Conservation (phyloP, 352 stramenopile species). For the Globisporangium apiculatum region DNA sequence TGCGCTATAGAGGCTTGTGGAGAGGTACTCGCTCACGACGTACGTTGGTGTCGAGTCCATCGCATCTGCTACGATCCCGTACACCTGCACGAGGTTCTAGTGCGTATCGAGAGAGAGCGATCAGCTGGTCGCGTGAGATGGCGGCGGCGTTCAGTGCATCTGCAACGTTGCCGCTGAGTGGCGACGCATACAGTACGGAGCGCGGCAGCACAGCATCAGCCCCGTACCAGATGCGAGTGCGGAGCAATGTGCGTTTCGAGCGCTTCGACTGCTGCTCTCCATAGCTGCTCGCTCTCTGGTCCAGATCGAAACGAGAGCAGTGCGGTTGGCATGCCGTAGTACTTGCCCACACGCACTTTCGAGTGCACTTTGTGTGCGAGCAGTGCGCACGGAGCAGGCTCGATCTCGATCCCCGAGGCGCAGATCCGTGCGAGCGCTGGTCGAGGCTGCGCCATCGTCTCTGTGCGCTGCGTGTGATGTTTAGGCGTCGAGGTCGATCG, state of each 20-base stretch:
- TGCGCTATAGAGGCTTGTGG: slow-evolving; percentile 45
- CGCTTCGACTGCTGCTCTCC: slow-evolving; percentile 18
- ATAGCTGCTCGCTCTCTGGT: slow-evolving; percentile 27
- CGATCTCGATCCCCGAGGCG: slow-evolving; percentile 12
- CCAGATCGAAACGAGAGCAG: slow-evolving; percentile 32
- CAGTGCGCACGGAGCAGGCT: slow-evolving; percentile 2
- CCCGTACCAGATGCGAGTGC: slow-evolving; percentile 32
- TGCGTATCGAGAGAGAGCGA: background rate
- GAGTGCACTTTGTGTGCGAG: slow-evolving; percentile 18
- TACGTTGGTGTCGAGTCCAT: background rate
- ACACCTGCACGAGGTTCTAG: slow-evolving; percentile 37
- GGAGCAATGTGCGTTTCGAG: slow-evolving; percentile 21
- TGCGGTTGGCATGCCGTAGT: slow-evolving; percentile 17
- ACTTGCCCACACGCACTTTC: slow-evolving; percentile 27
- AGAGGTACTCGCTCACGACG: slow-evolving; percentile 37
- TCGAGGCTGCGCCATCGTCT: too few species aligned
- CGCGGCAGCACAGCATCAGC: too few species aligned
- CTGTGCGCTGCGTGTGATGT: too few species aligned
- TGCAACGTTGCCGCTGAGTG: background rate
- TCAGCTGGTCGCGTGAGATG: background rate
- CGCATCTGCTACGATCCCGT: slow-evolving; percentile 24
- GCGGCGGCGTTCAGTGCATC: background rate
- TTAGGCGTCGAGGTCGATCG: too few species aligned
- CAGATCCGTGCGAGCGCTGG: background rate
- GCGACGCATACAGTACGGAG: background rate